These are phyloP conservation scores for Craspedostauros australis DNA, from an alignment of 108 stramenopile genomes.

Conservation along the genomic window DNA sequence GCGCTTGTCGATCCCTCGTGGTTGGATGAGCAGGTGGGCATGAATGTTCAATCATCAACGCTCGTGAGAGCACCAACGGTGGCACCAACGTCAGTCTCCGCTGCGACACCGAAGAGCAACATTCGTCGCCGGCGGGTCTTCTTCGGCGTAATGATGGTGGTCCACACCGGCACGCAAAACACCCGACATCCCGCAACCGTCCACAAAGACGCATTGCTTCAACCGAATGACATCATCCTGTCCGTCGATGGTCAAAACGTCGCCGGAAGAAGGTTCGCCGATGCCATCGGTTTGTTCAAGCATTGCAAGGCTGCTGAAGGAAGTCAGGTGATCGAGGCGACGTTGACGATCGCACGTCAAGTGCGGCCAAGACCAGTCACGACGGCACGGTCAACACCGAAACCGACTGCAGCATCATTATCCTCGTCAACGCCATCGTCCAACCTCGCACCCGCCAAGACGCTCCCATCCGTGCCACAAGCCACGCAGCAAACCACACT, in stretches of 20 bases:
- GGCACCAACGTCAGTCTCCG: not conserved
- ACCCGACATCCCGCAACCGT: constrained; percentile 8
- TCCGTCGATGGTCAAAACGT: constrained; percentile 38
- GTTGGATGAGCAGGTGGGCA: not conserved
- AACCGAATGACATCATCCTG: constrained; percentile 65
- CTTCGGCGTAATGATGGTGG: constrained; percentile 50
- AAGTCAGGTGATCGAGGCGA: constrained; percentile 8
- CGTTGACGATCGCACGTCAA: constrained; percentile 26
- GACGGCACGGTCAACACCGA: not conserved
- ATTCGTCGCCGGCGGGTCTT: constrained; percentile 46
- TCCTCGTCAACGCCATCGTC: not conserved
- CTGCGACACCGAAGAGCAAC: not conserved
- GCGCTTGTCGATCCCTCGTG: not conserved
- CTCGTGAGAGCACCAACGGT: not conserved
- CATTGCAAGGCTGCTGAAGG: not conserved
- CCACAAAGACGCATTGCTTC: constrained; percentile 12
- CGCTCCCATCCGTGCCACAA: not conserved
- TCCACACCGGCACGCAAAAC: constrained; percentile 49
- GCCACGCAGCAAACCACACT: not conserved
- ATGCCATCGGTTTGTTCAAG: constrained; percentile 45
- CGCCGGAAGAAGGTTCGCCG: constrained; percentile 41
- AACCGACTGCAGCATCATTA: not conserved
- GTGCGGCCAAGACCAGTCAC: constrained; percentile 4
- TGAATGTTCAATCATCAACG: not conserved
- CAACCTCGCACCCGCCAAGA: not conserved